These are phyloP conservation scores for Ilyonectria destructans DNA, from an alignment of 2,329 filamentous ascomycete genomes.

Conservation along the genomic window DNA sequence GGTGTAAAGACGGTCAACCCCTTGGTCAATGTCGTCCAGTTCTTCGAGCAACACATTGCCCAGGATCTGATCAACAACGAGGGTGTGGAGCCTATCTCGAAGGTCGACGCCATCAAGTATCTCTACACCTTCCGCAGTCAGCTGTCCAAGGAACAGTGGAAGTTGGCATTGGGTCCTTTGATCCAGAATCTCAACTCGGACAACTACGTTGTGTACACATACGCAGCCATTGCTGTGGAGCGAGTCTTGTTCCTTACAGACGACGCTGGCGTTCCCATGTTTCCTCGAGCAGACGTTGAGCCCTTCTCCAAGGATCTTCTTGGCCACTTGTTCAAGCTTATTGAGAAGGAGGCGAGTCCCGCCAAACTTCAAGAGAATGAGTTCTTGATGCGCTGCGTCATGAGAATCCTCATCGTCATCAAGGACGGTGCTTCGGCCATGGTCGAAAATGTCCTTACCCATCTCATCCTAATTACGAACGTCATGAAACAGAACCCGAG, in stretches of 20 bases:
- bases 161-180: conserved; percentile 88
- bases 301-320: conserved; percentile 89
- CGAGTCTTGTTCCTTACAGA: conserved; percentile 89
- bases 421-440: conserved; percentile 84
- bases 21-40: conserved; percentile 91
- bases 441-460: conserved; percentile 83
- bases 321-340: conserved; percentile 90
- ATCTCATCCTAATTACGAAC: conserved; percentile 90
- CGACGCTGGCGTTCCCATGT: conserved; percentile 82
- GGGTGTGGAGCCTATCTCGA: conserved; percentile 85
- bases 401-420: conserved; percentile 96
- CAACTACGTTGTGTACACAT: conserved; percentile 98
- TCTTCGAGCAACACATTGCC: conserved; percentile 94
- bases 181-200: conserved; percentile 91
- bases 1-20: conserved; percentile 93
- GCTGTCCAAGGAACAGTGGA: conserved; percentile 93
- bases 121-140: conserved; percentile 97
- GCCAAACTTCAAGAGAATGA: conserved; percentile 99
- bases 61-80: conserved; percentile 84
- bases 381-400: conserved; percentile 98
- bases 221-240: conserved; percentile 97
- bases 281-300: conserved; percentile 84
- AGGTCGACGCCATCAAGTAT: conserved; percentile 98
- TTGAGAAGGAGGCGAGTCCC: conserved; percentile 87
- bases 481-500: conserved; percentile 96